Conservation (phyloP, 202 grass and related monocot species). For the Cymbopogon flexuosus region DNA sequence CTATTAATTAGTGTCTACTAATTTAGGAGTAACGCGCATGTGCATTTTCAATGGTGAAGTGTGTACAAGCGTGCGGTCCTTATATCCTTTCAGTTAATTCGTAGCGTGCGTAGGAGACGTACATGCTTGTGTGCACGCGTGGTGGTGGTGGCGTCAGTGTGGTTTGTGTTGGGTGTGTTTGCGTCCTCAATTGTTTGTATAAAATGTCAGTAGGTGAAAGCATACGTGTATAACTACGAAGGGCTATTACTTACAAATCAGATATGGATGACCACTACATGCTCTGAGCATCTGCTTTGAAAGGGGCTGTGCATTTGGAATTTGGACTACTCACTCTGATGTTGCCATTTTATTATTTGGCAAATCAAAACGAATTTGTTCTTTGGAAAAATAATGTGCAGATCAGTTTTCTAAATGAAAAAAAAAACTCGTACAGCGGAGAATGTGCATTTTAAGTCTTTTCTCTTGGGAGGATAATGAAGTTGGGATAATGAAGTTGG, state of each 20-base stretch:
- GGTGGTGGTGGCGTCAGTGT: not conserved
- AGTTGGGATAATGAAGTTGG: no score
- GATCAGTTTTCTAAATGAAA: not conserved
- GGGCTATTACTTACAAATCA: not conserved
- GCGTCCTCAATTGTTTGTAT: not conserved
- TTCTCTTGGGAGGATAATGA: no score
- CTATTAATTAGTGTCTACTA: no score
- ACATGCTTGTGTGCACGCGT: not conserved
- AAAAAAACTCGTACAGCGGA: no score
- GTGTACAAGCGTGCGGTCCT: no score
- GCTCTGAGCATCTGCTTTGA: conserved; percentile 21
- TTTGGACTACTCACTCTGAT: not conserved
- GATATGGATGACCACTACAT: conserved; percentile 5
- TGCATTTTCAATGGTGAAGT: no score
- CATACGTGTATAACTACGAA: not conserved
- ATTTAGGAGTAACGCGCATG: no score
- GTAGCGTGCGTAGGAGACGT: not conserved
- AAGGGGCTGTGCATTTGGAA: not conserved
- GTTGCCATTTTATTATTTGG: not conserved
- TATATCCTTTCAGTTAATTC: not conserved
- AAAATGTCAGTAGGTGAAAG: conserved; percentile 29
- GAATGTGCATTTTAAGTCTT: no score
- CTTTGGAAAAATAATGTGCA: not conserved
- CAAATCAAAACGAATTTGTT: not conserved
- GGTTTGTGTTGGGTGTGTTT: not conserved